phyloP scores from a whole-genome alignment of 2,329 filamentous ascomycete species.

The Orbilia blumenaviensis region DNA sequence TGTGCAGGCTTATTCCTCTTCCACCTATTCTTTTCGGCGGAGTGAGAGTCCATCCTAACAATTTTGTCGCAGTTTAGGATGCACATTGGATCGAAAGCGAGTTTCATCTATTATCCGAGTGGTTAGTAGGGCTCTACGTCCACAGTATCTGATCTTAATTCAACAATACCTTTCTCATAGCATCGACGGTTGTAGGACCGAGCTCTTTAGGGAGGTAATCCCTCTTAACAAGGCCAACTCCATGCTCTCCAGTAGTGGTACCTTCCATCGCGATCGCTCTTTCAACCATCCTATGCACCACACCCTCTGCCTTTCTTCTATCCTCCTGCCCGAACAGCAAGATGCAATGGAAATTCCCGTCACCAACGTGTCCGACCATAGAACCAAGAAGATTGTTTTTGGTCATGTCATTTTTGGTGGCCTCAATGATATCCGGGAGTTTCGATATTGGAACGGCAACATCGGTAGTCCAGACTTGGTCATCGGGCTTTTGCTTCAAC shows the following conservation, averaged over 20 bases:
- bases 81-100: slow-evolving; percentile 78
- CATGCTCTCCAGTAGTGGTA: slow-evolving; percentile 85
- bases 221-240: slow-evolving; percentile 82
- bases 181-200: slow-evolving; percentile 76
- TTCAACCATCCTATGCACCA: slow-evolving; percentile 87
- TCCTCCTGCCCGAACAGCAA: slow-evolving; percentile 74
- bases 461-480: slow-evolving; percentile 80
- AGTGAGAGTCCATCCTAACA: slow-evolving; percentile 66
- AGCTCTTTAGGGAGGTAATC: slow-evolving; percentile 84
- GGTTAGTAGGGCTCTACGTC: neutral
- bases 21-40: slow-evolving; percentile 48
- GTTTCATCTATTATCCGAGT: slow-evolving; percentile 70
- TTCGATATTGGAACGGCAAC: slow-evolving; percentile 79
- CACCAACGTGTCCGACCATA: slow-evolving; percentile 77
- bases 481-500: slow-evolving; percentile 68
- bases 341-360: slow-evolving; percentile 81
- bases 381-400: slow-evolving; percentile 69
- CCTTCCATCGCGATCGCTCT: slow-evolving; percentile 84
- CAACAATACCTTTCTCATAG: slow-evolving; percentile 77
- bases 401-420: slow-evolving; percentile 72
- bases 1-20: slow-evolving; percentile 27
- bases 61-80: slow-evolving; percentile 76
- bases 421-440: slow-evolving; percentile 76
- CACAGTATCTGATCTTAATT: neutral
- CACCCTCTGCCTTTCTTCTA: slow-evolving; percentile 71